A percentile compares a stretch with the other conserved stretches of the same genome.
Conservation (phyloP, 345 rosid genomes). For the Murraya koenigii region DNA sequence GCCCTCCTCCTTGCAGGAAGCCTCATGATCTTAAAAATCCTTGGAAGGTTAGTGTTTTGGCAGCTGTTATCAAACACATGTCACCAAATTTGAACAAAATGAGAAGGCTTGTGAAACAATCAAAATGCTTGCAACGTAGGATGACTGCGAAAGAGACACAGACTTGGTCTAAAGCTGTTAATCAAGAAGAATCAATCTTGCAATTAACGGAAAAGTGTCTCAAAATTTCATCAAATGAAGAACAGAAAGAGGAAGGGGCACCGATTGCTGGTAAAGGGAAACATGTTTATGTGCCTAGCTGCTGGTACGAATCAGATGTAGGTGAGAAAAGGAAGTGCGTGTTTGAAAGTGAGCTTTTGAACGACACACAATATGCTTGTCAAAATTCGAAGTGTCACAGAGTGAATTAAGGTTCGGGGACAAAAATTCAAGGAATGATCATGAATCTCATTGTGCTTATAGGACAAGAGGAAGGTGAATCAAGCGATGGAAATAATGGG, state of each 20-base stretch:
- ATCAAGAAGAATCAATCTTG: slow-evolving; percentile 49
- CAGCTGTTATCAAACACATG: slow-evolving; percentile 72
- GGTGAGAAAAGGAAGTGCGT: slow-evolving; percentile 25
- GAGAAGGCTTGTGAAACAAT: slow-evolving; percentile 51
- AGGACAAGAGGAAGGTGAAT: slow-evolving; percentile 8
- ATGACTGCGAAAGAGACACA: slow-evolving; percentile 62
- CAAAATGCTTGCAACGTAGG: slow-evolving; percentile 69
- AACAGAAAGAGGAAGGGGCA: slow-evolving; percentile 11
- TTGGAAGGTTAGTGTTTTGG: slow-evolving; percentile 67
- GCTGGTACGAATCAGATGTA: neutral
- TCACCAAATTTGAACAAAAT: slow-evolving; percentile 39
- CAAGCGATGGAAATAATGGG: slow-evolving; percentile 5
- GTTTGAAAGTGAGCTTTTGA: slow-evolving; percentile 8
- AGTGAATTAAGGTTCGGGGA: slow-evolving; percentile 22
- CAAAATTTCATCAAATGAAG: slow-evolving; percentile 30
- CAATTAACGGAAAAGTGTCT: slow-evolving; percentile 31
- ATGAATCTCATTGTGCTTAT: slow-evolving; percentile 30
- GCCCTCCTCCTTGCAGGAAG: slow-evolving; percentile 62
- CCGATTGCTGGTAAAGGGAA: neutral
- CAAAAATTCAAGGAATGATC: slow-evolving; percentile 44
- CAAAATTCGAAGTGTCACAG: slow-evolving; percentile 27
- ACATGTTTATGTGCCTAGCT: neutral
- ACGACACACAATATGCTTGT: slow-evolving; percentile 26
- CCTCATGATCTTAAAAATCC: slow-evolving; percentile 73
- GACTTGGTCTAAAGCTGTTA: slow-evolving; percentile 56